These are phyloP conservation scores for Solanum ossicruentum DNA, from an alignment of 257 asterid species.

Conservation along the genomic window DNA sequence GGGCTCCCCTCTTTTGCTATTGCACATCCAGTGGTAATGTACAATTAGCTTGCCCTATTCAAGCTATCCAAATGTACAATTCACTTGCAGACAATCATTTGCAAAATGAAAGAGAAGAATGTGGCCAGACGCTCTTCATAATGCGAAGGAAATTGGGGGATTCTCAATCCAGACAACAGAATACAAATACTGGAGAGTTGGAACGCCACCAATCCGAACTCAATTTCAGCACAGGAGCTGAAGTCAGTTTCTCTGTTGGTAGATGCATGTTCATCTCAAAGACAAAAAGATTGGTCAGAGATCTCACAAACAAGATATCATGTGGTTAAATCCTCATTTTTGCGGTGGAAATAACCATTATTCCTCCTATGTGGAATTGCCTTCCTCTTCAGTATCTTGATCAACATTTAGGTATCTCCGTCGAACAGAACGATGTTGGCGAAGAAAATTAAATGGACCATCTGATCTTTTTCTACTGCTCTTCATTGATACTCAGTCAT, in stretches of 20 bases:
- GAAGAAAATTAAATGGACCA: too few relatives aligned
- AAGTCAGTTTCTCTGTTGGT: too few relatives aligned
- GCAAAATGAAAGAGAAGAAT: too few relatives aligned
- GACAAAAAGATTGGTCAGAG: too few relatives aligned
- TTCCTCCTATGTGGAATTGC: not conserved
- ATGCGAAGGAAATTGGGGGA: not conserved
- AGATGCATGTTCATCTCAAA: too few relatives aligned
- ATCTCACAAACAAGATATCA: not conserved
- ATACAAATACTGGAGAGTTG: not conserved
- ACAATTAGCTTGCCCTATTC: not conserved
- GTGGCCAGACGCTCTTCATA: too few relatives aligned
- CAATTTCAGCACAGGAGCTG: too few relatives aligned
- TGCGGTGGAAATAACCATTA: not conserved
- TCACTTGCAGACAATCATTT: not conserved
- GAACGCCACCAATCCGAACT: not conserved
- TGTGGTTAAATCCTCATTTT: not conserved
- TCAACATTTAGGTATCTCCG: too few relatives aligned
- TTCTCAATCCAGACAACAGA: not conserved
- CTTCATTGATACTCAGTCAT: constrained; percentile 37
- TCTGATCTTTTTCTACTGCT: not conserved
- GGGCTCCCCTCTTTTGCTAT: not conserved
- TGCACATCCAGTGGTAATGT: not conserved
- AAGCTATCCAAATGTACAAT: not conserved
- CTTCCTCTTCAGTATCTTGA: too few relatives aligned
- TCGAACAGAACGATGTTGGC: too few relatives aligned